Base-by-base conservation (phyloP, 805 yeast species). In the Teunomyces panamensis region DNA sequence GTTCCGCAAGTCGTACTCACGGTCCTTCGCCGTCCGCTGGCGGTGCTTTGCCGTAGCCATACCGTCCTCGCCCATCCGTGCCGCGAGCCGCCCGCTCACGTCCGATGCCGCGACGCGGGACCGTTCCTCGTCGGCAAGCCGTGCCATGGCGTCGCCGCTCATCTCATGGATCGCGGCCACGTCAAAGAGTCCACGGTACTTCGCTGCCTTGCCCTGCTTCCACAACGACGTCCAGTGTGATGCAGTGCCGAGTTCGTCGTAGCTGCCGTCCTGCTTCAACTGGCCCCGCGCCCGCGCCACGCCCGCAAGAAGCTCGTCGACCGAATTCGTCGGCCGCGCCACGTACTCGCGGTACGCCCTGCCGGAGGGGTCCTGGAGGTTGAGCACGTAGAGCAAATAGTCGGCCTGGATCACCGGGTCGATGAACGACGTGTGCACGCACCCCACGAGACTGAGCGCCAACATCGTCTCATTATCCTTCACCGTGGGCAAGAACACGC, bases 331-430 rank as follows among this genome's bases (percentile, higher is more conserved):
- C 1, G 96, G 96, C 29, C 71, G 67, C 8, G 68, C 55, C 53
- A 80, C 63, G 56, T 73, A 84, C 44, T 75, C 71, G 0, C 56
- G 51, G 55, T 83, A 83, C 8, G 66, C 60, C 9, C 55, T 48
- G 2, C 83, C 83, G 3, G 64, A 55, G 2, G 75, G 71, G 48
- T 78, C 80, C 51, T 80, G 85, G 13, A 83, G 62, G 59, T 94
- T 92, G 67, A 91, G 68, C 17, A 86, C 67, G 57, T 74, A 94
- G 27, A 92, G 71, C 30, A 92, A 67, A 62, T 86, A 92, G 62
- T 92, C 98, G 0, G 96, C 96, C 46, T 85, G 87, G 29, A 89
- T 78, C 3, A 86, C 82, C 0, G 96, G 96, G 60, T 91, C 97
- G 11, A 89, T 78, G n/a, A 79, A 71, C 11, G 78, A 76, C 4